Conservation (phyloP, 1,284 basidiomycete genomes). For the Ganoderma boninense region DNA sequence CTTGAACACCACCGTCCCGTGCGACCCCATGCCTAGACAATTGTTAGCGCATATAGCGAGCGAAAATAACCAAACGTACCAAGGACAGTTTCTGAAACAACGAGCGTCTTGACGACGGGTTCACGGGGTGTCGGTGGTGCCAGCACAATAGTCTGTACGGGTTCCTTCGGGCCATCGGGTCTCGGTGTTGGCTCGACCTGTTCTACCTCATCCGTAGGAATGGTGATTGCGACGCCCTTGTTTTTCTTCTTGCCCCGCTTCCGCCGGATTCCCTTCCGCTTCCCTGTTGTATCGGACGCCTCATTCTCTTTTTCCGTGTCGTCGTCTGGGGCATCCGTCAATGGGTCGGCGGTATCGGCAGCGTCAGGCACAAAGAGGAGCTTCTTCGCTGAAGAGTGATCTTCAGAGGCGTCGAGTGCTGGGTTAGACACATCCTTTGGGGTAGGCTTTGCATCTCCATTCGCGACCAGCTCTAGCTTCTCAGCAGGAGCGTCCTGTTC, state of each 20-base stretch:
- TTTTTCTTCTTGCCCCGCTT: slow-evolving; percentile 60
- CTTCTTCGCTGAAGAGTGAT: slow-evolving; percentile 16
- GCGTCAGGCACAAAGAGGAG: slow-evolving; percentile 31
- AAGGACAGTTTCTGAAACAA: slow-evolving; percentile 82
- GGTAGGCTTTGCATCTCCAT: slow-evolving; percentile 13
- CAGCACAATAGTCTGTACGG: slow-evolving; percentile 37
- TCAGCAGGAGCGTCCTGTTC: neutral
- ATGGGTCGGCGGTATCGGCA: slow-evolving; percentile 31
- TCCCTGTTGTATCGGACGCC: slow-evolving; percentile 53
- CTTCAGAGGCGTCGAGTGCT: slow-evolving; percentile 3
- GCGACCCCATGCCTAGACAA: slow-evolving; percentile 87
- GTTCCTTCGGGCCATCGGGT: slow-evolving; percentile 18
- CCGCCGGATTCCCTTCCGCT: slow-evolving; percentile 46
- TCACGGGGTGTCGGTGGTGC: slow-evolving; percentile 37
- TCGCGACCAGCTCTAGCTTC: slow-evolving; percentile 6
- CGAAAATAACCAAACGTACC: slow-evolving; percentile 55
- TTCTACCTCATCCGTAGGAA: slow-evolving; percentile 34
- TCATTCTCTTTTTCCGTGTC: slow-evolving; percentile 71
- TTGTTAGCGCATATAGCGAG: neutral
- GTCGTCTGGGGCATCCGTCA: slow-evolving; percentile 52
- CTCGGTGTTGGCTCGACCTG: slow-evolving; percentile 47
- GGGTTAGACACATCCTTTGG: neutral
- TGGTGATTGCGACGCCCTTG: slow-evolving; percentile 31
- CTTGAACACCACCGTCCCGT: slow-evolving; percentile 94
- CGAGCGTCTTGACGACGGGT: slow-evolving; percentile 50